Evolutionary conservation across 768 basidiomycete genomes (phyloP), one percentile per base, ranked within the genome.

Genomic region (Termitomyces bulborhizus): DNA sequence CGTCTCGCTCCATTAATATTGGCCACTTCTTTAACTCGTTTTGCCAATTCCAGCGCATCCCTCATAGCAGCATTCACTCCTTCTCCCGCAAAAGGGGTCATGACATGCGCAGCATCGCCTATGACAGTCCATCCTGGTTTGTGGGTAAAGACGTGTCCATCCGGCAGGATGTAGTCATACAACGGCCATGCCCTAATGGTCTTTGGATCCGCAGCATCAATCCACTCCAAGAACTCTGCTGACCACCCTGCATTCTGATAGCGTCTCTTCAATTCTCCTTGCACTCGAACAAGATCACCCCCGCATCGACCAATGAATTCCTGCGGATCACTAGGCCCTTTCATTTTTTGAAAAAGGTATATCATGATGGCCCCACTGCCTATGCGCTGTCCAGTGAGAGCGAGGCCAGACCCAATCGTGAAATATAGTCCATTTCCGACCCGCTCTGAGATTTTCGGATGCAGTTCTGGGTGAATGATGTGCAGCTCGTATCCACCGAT

Each of bases 371-470:
- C 43, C n/a, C 58, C 58, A 27, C 24, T 54, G 13, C 55, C 52
- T 18, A 56, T 16, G 37, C 55, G 58, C 41, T 60, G 58, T 11
- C 58, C 58, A 27, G 40, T 27, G 24, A 60, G 34, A 24, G 32
- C 39, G 12, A 44, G 41, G n/a, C 44, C 40, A 16, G 51, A 39
- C 12, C 58, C 58, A 1, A 54, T 26, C 4, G 55, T 46, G 56
- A 68, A 65, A 51, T 65, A 63, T 11, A 58, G 55, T 9, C 73
- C 73, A 4, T 54, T 57, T 2, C 69, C 68, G 31, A 72, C 66
- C 43, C 58, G 57, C n/a, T 54, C 51, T n/a, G 60, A 51, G 26
- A 68, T 49, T 2, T 58, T 43, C 11, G 73, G 66, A 53, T 69
- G 39, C 11, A 51, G 51, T 27, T 58, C 61, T 4, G 57, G 53